Evolutionary conservation across 495 filamentous ascomycete genomes (phyloP), one percentile per base, ranked within the genome.

Genomic region (Neurospora sp.): DNA sequence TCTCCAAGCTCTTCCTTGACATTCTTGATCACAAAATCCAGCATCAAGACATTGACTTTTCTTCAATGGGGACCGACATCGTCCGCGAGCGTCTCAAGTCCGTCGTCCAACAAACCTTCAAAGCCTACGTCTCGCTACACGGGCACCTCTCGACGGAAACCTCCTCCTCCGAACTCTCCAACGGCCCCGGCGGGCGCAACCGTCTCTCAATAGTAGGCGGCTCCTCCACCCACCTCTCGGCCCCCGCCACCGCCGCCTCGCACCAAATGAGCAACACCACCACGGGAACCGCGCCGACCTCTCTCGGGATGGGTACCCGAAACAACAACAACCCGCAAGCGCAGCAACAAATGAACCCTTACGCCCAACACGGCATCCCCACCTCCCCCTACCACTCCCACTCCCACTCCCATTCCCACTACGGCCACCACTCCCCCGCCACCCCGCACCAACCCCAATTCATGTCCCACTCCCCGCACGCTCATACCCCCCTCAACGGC

Each of bases 1-100:
- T 79, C 72, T 73, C 74, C 62, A 76, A 76, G 23, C 76, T 77
- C 41, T 79, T 79, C 42, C 38, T 76, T 7, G 72, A 73, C 73
- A 79, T 79, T 27, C 75, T 79, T 27, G 73, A 79, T 70, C 77
- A 79, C 74, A 79, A 76, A 39, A 70, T 77, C 40, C 71, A 60
- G 23, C 76, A 76, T 39, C 72, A 74, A 60, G 77, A 79, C 69
- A 77, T 79, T 46, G 73, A 75, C 6, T 70, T 78, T n/a, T 41
- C 71, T 0, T 71, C 73, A 4, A 37, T 62, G 69, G 35, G 38
- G 6, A 37, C 66, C 38, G 60, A 75, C 18, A 70, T 72, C 8
- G 49, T 77, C 70, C 77, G 76, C 1, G 70, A 77, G 38, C 74
- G 73, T 0, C 62, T 79, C 27, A 72, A 72, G 38, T 76, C 60